These are phyloP conservation scores for Neonectria punicea DNA, from an alignment of 2,329 filamentous ascomycete species.

Conservation along the genomic window DNA sequence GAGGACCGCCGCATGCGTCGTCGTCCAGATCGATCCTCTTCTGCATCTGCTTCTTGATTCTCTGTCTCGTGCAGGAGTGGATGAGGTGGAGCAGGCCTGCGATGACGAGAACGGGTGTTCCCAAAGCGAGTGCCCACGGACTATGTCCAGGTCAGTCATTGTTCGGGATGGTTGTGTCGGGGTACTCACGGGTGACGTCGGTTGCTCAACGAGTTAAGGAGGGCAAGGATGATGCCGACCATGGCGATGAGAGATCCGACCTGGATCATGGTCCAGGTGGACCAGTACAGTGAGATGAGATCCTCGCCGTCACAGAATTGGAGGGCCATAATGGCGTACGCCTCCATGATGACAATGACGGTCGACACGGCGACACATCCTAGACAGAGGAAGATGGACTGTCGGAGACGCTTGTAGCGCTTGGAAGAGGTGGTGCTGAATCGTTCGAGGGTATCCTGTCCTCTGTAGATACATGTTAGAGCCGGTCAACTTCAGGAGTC, in stretches of 20 bases:
- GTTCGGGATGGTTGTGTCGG: background rate
- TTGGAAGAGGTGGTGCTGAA: conserved; percentile 45
- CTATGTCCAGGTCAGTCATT: conserved; percentile 40
- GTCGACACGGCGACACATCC: conserved; percentile 58
- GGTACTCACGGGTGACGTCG: conserved; percentile 61
- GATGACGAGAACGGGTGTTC: conserved; percentile 69
- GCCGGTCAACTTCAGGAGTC: background rate
- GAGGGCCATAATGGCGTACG: conserved; percentile 62
- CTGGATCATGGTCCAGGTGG: conserved; percentile 70
- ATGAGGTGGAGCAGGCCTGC: conserved; percentile 63
- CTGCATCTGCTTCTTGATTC: conserved; percentile 47
- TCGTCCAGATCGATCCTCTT: conserved; percentile 41
- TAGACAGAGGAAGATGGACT: conserved; percentile 56
- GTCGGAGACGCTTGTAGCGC: conserved; percentile 50
- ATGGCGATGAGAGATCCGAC: conserved; percentile 68
- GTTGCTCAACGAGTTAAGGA: conserved; percentile 61
- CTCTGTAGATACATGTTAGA: conserved; percentile 37
- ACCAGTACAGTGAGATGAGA: conserved; percentile 69
- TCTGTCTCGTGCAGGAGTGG: conserved; percentile 52
- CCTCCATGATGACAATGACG: conserved; percentile 62
- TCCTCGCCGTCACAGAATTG: conserved; percentile 71
- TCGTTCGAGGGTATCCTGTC: conserved; percentile 51
- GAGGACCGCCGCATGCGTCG: conserved; percentile 41
- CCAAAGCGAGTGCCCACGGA: conserved; percentile 68
- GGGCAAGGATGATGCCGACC: conserved; percentile 64